Base-by-base conservation (phyloP, 805 yeast genomes). In the Wickerhamiella brachini region DNA sequence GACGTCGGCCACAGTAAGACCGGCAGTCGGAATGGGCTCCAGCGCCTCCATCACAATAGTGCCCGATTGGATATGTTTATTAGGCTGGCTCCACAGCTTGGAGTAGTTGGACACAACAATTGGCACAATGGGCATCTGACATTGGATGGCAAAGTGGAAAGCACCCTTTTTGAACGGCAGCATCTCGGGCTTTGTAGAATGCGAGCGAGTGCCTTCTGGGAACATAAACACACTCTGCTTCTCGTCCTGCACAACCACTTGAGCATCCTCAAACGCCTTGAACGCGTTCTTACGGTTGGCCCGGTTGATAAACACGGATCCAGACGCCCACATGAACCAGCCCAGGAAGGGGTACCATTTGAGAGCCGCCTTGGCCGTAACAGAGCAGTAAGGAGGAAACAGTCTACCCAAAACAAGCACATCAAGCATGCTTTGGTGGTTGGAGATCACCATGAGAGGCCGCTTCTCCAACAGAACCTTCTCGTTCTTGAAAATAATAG, bases 131-230 rank as follows among this genome's bases (percentile, higher is more conserved):
- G 97, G 97, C 38, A 90, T 80, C 43, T 79, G 79, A 5, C 95
- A 95, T 68, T 88, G 95, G 56, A 85, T 83, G 7, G 99, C 99
- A 62, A 93, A 75, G 68, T 93, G 97, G 80, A 93, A 93, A 0
- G 97, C 97, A 51, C 99, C 99, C 65, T 93, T 93, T 68, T 93
- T 93, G 71, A 93, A 87, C 0, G 95, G 95, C 48, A 87, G 73
- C 64, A 93, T 68, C 3, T 74, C 79, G 48, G 94, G 81, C 37
- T 73, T 74, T 22, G 77, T 68, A 10, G 83, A 69, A 56, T 82
- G 84, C 0, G 97, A 87, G 67, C 99, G 78, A 1, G 98, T 93
- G 24, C 99, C 99, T 68, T 93, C 99, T 23, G 97, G 96, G 73
- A 89, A 93, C 69, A 93, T 79, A 75, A 82, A 93, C 22, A 93